These are phyloP conservation scores for Detonula confervacea DNA, from an alignment of 352 stramenopile species.

Conservation along the genomic window DNA sequence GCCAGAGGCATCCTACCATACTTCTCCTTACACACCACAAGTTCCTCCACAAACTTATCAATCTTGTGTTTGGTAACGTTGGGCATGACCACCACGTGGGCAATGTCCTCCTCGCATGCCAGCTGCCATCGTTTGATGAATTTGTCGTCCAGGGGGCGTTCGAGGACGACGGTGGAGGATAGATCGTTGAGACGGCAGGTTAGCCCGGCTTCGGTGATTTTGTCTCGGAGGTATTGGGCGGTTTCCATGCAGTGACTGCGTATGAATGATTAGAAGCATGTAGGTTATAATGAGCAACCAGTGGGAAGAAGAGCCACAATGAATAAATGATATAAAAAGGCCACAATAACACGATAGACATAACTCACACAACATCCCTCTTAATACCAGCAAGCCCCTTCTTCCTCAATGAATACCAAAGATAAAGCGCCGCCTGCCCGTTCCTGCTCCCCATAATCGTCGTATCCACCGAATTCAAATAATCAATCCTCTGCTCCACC, in stretches of 20 bases:
- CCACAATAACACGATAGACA: constrained; percentile 15
- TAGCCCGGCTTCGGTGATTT: constrained; percentile 69
- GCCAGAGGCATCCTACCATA: constrained; percentile 64
- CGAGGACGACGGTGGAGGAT: constrained; percentile 79
- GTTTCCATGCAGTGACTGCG: constrained; percentile 83
- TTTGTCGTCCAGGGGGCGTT: constrained; percentile 75
- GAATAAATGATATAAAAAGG: too few relatives aligned
- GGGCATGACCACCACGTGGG: constrained; percentile 86
- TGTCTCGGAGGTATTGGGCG: constrained; percentile 78
- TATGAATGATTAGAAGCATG: too few relatives aligned
- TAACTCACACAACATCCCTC: constrained; percentile 78
- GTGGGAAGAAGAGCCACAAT: too few relatives aligned
- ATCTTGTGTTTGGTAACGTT: constrained; percentile 85
- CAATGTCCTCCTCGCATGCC: constrained; percentile 85
- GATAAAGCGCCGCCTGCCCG: constrained; percentile 82
- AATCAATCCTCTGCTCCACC: constrained; percentile 85
- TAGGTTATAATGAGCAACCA: too few relatives aligned
- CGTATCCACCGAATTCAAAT: constrained; percentile 85
- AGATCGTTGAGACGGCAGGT: constrained; percentile 81
- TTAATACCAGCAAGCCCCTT: constrained; percentile 82
- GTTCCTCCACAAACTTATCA: constrained; percentile 83
- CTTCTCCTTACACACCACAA: constrained; percentile 64
- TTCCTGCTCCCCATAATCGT: constrained; percentile 86
- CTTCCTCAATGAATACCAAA: constrained; percentile 86
- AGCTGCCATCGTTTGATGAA: constrained; percentile 85